phyloP scores from a whole-genome alignment of 768 basidiomycete genomes.

The Termitomyces sp. region DNA sequence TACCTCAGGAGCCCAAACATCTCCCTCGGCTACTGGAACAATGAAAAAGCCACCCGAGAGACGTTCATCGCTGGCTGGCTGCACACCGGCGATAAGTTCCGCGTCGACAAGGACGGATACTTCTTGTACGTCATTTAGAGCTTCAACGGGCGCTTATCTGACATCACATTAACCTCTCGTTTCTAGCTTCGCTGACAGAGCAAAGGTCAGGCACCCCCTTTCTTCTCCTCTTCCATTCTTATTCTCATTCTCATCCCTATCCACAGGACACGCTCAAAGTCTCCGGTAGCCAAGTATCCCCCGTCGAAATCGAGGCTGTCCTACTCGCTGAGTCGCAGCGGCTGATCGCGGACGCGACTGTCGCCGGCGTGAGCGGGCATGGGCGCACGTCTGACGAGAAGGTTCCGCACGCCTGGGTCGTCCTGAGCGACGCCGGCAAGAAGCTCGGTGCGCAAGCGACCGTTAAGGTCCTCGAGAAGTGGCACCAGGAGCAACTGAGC shows the following conservation, averaged over 20 bases:
- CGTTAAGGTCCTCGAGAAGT: slow-evolving; percentile 47
- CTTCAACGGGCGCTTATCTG: background rate
- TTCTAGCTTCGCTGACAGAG: slow-evolving; percentile 66
- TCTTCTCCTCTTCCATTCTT: background rate
- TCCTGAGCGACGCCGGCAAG: slow-evolving; percentile 55
- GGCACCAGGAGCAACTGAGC: slow-evolving; percentile 62
- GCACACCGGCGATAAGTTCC: slow-evolving; percentile 68
- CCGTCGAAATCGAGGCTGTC: slow-evolving; percentile 70
- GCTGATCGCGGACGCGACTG: slow-evolving; percentile 61
- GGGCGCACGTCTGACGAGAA: slow-evolving; percentile 70
- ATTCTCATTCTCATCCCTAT: background rate
- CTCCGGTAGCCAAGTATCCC: slow-evolving; percentile 77
- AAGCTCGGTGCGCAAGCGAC: slow-evolving; percentile 38
- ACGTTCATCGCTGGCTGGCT: slow-evolving; percentile 76
- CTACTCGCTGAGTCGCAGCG: slow-evolving; percentile 57
- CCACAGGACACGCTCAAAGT: slow-evolving; percentile 74
- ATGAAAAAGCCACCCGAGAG: slow-evolving; percentile 59
- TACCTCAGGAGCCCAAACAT: slow-evolving; percentile 50
- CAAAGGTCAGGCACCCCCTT: slow-evolving; percentile 48
- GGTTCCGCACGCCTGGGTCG: slow-evolving; percentile 76
- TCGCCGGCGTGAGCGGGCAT: slow-evolving; percentile 66
- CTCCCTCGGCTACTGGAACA: slow-evolving; percentile 69
- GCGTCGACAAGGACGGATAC: slow-evolving; percentile 53
- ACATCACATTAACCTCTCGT: background rate
- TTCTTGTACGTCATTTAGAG: slow-evolving; percentile 50